These are phyloP conservation scores for Suhomyces wounanorum DNA, from an alignment of 1,139 yeast genomes.

Conservation along the genomic window DNA sequence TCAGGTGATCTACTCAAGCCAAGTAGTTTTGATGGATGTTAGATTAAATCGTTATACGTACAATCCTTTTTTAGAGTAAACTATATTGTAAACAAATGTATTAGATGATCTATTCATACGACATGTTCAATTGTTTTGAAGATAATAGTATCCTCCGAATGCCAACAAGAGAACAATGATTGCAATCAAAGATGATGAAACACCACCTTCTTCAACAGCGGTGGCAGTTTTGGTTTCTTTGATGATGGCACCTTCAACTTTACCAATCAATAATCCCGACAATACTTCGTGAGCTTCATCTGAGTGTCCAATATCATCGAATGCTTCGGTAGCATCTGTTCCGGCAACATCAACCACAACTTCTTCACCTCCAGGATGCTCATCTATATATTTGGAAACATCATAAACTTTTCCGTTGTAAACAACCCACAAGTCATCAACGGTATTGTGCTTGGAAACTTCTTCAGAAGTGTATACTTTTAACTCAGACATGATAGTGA, in stretches of 20 bases:
- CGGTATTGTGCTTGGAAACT: slow-evolving; percentile 73
- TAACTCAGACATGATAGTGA: slow-evolving; percentile 21
- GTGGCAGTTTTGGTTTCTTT: slow-evolving; percentile 29
- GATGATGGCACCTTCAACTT: slow-evolving; percentile 46
- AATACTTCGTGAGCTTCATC: slow-evolving; percentile 89
- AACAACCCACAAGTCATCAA: slow-evolving; percentile 87
- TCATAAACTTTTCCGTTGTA: slow-evolving; percentile 91
- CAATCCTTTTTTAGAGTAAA: too few species aligned
- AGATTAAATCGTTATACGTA: too few species aligned
- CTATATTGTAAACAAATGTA: neutral
- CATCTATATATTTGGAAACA: slow-evolving; percentile 80
- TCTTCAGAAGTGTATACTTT: slow-evolving; percentile 53
- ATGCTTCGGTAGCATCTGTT: slow-evolving; percentile 89
- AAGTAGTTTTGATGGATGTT: too few species aligned
- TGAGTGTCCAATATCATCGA: slow-evolving; percentile 96
- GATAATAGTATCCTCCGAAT: slow-evolving; percentile 19
- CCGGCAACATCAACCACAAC: slow-evolving; percentile 91
- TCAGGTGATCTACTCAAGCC: too few species aligned
- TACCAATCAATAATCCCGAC: slow-evolving; percentile 68
- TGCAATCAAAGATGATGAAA: slow-evolving; percentile 32
- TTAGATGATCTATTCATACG: neutral
- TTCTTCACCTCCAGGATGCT: slow-evolving; percentile 99
- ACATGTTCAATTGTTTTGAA: slow-evolving; percentile 14
- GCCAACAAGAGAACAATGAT: slow-evolving; percentile 18
- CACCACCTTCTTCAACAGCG: slow-evolving; percentile 28